Evolutionary conservation across 331 rosid genomes (phyloP).

Genomic region (Acacia concinna): DNA sequence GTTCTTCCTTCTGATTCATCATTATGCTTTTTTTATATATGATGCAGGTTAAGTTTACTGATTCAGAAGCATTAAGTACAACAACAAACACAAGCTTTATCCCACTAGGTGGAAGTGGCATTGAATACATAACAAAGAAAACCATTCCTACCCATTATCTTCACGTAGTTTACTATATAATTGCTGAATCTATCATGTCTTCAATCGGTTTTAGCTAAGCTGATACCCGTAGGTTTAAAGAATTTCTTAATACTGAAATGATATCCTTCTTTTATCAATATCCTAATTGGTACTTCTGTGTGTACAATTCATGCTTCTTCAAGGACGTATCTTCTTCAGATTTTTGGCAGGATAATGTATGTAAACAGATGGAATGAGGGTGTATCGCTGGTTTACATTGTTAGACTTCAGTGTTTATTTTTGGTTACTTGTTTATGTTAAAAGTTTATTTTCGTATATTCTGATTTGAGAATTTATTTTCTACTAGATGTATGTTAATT

Average conservation of each 20-base stretch:
- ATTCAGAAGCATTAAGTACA: neutral
- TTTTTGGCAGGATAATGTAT: neutral
- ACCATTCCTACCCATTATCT: neutral
- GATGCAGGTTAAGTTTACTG: conserved; percentile 14
- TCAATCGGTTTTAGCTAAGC: conserved; percentile 6
- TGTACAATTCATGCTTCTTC: neutral
- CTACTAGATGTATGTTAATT: neutral
- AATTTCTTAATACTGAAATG: conserved; percentile 18
- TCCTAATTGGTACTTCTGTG: neutral
- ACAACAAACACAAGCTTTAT: too few relatives aligned
- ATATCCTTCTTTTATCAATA: neutral
- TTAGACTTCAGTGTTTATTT: neutral
- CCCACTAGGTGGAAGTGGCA: neutral
- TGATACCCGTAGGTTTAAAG: neutral
- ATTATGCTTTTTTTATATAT: conserved; percentile 16
- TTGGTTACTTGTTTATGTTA: neutral
- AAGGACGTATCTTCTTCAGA: neutral
- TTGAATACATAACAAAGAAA: conserved; percentile 13
- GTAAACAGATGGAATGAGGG: neutral
- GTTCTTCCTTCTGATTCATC: conserved; percentile 16
- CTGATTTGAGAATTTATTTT: neutral
- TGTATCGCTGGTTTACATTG: neutral
- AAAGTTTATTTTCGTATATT: neutral
- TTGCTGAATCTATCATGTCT: neutral
- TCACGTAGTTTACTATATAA: conserved; percentile 1